These are phyloP conservation scores for Cryphonectria radicalis DNA, from an alignment of 2,329 filamentous ascomycete species.

Conservation along the genomic window DNA sequence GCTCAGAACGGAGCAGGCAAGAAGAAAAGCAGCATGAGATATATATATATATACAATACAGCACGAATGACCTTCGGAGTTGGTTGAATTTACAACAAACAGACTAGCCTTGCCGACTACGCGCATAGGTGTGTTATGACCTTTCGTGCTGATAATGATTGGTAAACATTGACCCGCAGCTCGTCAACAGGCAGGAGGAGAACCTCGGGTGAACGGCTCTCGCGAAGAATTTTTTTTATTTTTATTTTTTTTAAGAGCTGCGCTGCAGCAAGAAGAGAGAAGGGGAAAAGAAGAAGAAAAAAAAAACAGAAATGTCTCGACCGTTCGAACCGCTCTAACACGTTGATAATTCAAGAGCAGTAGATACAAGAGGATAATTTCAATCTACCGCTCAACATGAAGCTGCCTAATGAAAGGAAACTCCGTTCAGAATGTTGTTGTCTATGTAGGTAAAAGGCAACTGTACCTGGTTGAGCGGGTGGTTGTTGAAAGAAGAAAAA, in stretches of 20 bases:
- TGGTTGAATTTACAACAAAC: too few species aligned
- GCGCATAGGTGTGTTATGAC: neutral
- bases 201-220: neutral
- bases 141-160: neutral
- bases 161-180: constrained; percentile 2
- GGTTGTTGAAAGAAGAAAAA: constrained; percentile 36
- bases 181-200: neutral
- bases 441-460: constrained; percentile 38
- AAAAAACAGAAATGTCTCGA: constrained; percentile 65
- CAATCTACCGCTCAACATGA: constrained; percentile 66
- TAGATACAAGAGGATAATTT: constrained; percentile 78
- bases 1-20: neutral
- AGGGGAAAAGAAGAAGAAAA: too few species aligned
- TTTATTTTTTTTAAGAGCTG: neutral
- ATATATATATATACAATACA: neutral
- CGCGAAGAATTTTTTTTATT: neutral
- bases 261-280: neutral
- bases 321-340: constrained; percentile 87
- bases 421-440: constrained; percentile 42
- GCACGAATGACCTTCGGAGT: neutral
- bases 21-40: neutral
- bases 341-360: constrained; percentile 75
- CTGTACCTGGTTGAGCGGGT: constrained; percentile 44
- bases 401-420: constrained; percentile 60
- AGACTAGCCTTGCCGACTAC: neutral